Base-by-base conservation (phyloP, 1,139 yeast species). In the Blastobotrys elegans region DNA sequence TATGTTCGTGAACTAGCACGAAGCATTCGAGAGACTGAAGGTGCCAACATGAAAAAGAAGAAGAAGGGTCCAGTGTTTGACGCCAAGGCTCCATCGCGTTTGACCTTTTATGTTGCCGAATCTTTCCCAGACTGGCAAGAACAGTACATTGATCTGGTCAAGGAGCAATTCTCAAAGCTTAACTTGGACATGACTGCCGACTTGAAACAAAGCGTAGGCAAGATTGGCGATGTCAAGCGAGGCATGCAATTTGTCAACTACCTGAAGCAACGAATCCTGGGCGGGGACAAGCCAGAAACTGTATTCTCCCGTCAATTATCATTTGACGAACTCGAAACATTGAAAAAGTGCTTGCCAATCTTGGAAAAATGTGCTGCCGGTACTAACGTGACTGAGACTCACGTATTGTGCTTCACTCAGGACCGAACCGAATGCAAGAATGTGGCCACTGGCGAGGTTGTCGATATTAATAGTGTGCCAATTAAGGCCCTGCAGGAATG, bases 61-160 rank as follows among this genome's bases (percentile, higher is more conserved):
- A 92, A 90, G 78, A 76, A 78, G 62, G 76, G 85, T 36, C 77
- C 82, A 26, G 83, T 84, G 48, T 77, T 84, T 53, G 96, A 90
- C 63, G 74, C 78, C 33, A 67, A 79, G 57, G 76, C 79, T 64
- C 94, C 97, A 27, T 82, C 85, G 43, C 78, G 74, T 62, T 73
- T 92, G 62, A 77, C 84, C 16, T 67, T 92, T 53, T 86, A 77
- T 62, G 76, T 92, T 46, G 81, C 96, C 18, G 72, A 79, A 40
- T 76, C 87, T 17, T 92, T 85, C 89, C 98, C 99, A 41, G 92
- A 84, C 59, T 92, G 98, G 98, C 98, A 92, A 71, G 87, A 82
- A 52, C 75, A 77, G 58, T 92, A 88, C 69, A 82, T 92, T 61
- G 92, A 86, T 56, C 69, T 92, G 51, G 94, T 88, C 32, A 80